Percentiles rank a stretch among this genome's conserved stretches.
These are phyloP conservation scores for Trametes coccinea DNA, from an alignment of 768 basidiomycete genomes.

Conservation along the genomic window DNA sequence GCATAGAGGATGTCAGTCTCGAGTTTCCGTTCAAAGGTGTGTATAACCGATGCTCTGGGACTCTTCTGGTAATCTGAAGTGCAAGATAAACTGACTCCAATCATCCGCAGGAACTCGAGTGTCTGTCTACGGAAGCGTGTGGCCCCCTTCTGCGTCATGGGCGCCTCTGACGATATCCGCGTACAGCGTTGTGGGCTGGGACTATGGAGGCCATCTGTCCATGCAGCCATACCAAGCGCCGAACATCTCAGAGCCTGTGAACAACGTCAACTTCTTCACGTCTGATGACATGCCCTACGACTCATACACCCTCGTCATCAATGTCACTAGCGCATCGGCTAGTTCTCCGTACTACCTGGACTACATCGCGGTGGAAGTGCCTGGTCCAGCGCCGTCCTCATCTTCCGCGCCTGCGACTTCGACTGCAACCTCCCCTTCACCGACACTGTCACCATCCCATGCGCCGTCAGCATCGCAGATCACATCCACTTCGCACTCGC, in stretches of 20 bases:
- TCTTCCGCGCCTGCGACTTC: neutral
- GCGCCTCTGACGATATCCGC: neutral
- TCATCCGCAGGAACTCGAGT: neutral
- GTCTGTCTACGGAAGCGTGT: neutral
- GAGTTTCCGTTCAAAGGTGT: slow-evolving; percentile 2
- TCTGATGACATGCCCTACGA: neutral
- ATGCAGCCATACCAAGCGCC: neutral
- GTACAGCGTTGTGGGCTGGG: neutral
- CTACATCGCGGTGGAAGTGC: neutral
- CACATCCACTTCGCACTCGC: too few species aligned
- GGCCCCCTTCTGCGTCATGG: neutral
- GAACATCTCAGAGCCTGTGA: neutral
- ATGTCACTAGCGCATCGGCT: neutral
- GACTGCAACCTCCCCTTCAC: neutral
- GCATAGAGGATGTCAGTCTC: neutral
- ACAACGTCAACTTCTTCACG: slow-evolving; percentile 5
- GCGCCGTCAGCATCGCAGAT: too few species aligned
- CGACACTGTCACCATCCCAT: too few species aligned
- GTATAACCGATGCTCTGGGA: neutral
- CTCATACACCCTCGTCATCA: neutral
- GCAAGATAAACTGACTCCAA: neutral
- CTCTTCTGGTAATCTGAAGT: neutral
- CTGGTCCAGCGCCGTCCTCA: neutral
- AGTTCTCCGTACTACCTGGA: slow-evolving; percentile 1
- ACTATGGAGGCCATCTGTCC: neutral